Base-by-base conservation (phyloP, 768 basidiomycete species). In the Psilocybe tampanensis region DNA sequence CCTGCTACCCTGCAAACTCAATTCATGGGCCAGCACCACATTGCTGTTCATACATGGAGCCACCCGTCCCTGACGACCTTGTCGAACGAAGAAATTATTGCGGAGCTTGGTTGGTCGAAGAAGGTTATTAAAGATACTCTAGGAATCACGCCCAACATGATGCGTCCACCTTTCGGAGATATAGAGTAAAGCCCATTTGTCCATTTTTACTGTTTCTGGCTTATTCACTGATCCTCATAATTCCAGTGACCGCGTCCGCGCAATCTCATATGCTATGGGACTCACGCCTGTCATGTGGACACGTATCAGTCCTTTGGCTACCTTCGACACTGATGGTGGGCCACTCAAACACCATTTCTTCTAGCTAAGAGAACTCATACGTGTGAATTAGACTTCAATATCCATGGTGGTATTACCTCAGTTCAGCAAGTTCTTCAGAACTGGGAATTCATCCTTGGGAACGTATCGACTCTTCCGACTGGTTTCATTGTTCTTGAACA, bases 401-500 rank as follows among this genome's bases (percentile, higher is more conserved):
- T 96, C 61, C 82, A 86, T 33, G 81, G 85, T 45, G 92, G 92
- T 24, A 53, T 71, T 9, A 78, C 80, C 36, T 75, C 75, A 7
- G 85, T 86, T 3, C 68, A 77, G 24, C 80, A 87, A 60, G 89
- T 89, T 18, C 71, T 89, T 17, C 73, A 78, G 58, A 88, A 88
- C 72, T 94, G 92, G 84, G 76, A 91, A 62, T 73, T 74, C 60
- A 93, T 95, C 73, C 74, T 94, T 45, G 72, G 72, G 45, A 88
- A 86, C 64, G 87, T 80, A 8, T 72, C 84, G 2, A 65, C 70
- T 22, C 74, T 90, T 54, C 60, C 79, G 64, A 83, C 71, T n/a
- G 94, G 94, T 11, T 96, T 96, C 79, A 92, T 96, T 64, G 89
- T 92, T 48, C 80, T 96, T 33, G 90, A 92, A 70, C 89, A 92